A percentile compares a stretch with the other conserved stretches of the same genome.
These are phyloP conservation scores for Volvariella surrecta DNA, from an alignment of 1,284 basidiomycete species.

Conservation along the genomic window DNA sequence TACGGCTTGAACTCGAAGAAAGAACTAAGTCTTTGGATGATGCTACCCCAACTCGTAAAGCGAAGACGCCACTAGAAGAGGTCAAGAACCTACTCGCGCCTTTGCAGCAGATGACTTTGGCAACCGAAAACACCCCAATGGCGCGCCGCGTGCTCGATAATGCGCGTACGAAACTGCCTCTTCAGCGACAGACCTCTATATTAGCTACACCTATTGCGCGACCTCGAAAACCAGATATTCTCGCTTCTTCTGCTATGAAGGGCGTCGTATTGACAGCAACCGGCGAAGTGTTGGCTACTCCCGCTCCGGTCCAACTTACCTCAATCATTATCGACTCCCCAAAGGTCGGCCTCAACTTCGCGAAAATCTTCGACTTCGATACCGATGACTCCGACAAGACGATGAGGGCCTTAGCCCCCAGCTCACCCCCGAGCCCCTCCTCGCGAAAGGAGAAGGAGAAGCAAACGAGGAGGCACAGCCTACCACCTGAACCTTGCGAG, in stretches of 20 bases:
- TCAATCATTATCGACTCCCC: conserved; percentile 59
- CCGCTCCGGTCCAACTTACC: conserved; percentile 51
- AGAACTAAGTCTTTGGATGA: conserved; percentile 35
- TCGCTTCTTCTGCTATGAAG: conserved; percentile 65
- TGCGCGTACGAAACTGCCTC: no score
- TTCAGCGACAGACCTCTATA: no score
- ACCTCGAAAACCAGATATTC: neutral
- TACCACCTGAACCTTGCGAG: conserved; percentile 8
- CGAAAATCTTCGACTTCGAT: conserved; percentile 64
- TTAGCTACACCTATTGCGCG: conserved; percentile 4
- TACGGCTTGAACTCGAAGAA: conserved; percentile 37
- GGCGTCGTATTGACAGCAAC: conserved; percentile 71
- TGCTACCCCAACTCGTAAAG: conserved; percentile 29
- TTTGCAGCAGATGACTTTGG: conserved; percentile 9
- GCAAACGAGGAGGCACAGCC: conserved; percentile 13
- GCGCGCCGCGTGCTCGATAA: conserved; percentile 21
- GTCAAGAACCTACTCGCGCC: conserved; percentile 47
- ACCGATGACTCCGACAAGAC: conserved; percentile 30
- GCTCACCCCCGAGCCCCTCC: conserved; percentile 31
- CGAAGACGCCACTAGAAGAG: conserved; percentile 61
- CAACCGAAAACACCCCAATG: conserved; percentile 9
- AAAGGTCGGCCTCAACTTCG: conserved; percentile 59
- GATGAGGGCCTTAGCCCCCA: conserved; percentile 20
- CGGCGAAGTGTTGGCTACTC: conserved; percentile 62
- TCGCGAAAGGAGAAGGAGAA: conserved; percentile 26